These are phyloP conservation scores for Taiozyma onychis DNA, from an alignment of 1,139 yeast species.

Conservation along the genomic window DNA sequence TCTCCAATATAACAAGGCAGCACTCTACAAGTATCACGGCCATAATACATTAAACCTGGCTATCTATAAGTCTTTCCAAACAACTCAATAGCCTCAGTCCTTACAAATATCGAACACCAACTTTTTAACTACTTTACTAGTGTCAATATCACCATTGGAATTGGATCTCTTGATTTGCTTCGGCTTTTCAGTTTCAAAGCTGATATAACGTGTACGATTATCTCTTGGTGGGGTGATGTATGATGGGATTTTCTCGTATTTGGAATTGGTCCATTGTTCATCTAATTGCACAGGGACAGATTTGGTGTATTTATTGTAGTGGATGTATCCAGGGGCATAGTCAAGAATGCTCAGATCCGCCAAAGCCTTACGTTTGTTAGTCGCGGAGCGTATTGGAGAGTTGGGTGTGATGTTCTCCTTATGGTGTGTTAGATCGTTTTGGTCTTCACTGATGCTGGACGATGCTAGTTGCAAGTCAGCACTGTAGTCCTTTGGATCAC, in stretches of 20 bases:
- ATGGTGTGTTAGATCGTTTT: slow-evolving; percentile 14
- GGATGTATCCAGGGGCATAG: slow-evolving; percentile 13
- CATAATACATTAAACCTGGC: background rate
- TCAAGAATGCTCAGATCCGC: slow-evolving; percentile 12
- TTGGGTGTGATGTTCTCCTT: slow-evolving; percentile 16
- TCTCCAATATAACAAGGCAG: too few species aligned
- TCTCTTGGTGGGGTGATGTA: slow-evolving; percentile 23
- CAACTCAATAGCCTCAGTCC: slow-evolving; percentile 5
- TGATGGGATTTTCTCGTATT: slow-evolving; percentile 13
- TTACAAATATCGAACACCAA: slow-evolving; percentile 19
- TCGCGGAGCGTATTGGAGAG: background rate
- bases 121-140: slow-evolving; percentile 18
- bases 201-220: slow-evolving; percentile 14
- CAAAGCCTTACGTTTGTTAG: slow-evolving; percentile 3
- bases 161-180: slow-evolving; percentile 11
- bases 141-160: slow-evolving; percentile 10
- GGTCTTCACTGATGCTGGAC: slow-evolving; percentile 10
- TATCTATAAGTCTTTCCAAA: background rate
- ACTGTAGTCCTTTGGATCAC: slow-evolving; percentile 19
- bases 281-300: slow-evolving; percentile 11
- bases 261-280: slow-evolving; percentile 13
- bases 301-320: slow-evolving; percentile 5
- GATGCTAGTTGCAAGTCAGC: slow-evolving; percentile 13
- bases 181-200: slow-evolving; percentile 11
- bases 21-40: background rate